These are phyloP conservation scores for Crucihimalaya himalaica DNA, from an alignment of 345 rosid species.

Conservation along the genomic window DNA sequence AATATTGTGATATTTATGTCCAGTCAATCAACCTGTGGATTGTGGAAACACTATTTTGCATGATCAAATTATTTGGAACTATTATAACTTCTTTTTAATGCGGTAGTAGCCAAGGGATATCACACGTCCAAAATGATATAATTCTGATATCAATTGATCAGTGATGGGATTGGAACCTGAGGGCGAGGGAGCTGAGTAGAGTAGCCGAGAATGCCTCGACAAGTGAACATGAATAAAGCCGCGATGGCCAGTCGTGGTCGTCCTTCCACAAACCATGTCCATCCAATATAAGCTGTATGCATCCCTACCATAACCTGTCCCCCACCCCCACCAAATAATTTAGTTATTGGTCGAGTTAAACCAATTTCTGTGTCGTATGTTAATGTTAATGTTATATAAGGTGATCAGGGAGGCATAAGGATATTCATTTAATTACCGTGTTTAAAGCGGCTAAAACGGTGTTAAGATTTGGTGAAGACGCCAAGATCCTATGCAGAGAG, in stretches of 20 bases:
- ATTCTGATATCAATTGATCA: neutral
- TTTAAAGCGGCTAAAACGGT: conserved; percentile 75
- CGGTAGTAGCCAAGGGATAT: conserved; percentile 9
- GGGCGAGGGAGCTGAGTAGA: conserved; percentile 93
- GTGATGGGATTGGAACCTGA: conserved; percentile 44
- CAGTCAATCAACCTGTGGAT: conserved; percentile 22
- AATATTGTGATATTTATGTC: conserved; percentile 12
- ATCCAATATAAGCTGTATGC: conserved; percentile 74
- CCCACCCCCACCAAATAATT: neutral
- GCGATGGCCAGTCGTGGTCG: conserved; percentile 78
- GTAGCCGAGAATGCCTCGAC: conserved; percentile 94
- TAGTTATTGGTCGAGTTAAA: conserved; percentile 4
- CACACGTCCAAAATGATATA: conserved; percentile 8
- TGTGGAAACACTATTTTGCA: neutral
- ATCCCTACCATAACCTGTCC: conserved; percentile 76
- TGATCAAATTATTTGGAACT: neutral
- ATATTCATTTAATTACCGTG: conserved; percentile 52
- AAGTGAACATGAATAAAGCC: conserved; percentile 89
- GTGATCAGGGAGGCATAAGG: neutral
- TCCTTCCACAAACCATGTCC: conserved; percentile 84
- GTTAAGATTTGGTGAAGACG: conserved; percentile 72
- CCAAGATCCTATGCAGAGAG: conserved; percentile 55
- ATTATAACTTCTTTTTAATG: neutral
- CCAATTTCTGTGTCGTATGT: conserved; percentile 5
- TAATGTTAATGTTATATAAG: neutral